These are phyloP conservation scores for Boletus reticulatus DNA, from an alignment of 768 basidiomycete genomes.

Conservation along the genomic window DNA sequence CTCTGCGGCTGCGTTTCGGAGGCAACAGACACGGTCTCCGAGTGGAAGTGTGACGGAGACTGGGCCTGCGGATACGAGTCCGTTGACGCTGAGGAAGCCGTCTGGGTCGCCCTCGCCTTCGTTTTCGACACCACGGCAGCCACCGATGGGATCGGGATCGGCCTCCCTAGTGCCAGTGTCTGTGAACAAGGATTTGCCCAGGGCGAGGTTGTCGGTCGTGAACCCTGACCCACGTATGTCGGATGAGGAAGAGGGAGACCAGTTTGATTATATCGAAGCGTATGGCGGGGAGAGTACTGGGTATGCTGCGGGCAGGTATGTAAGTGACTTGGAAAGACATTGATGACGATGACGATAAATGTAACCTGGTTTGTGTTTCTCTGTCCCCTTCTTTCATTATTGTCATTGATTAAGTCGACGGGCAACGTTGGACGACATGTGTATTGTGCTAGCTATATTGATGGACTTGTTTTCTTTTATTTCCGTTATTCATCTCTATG, in stretches of 20 bases:
- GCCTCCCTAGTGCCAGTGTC: slow-evolving; percentile 30
- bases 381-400: slow-evolving; percentile 3
- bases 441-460: background rate
- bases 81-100: slow-evolving; percentile 48
- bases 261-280: slow-evolving; percentile 58
- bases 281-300: slow-evolving; percentile 39
- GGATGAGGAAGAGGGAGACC: slow-evolving; percentile 36
- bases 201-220: slow-evolving; percentile 22
- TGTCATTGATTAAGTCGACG: slow-evolving; percentile 8
- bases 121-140: background rate
- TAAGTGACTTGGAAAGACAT: slow-evolving; percentile 42
- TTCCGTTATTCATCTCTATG: background rate
- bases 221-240: slow-evolving; percentile 26
- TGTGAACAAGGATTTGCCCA: slow-evolving; percentile 2
- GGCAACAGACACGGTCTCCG: slow-evolving; percentile 41
- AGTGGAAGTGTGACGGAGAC: slow-evolving; percentile 21
- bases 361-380: background rate
- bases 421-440: background rate
- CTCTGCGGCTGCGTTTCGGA: slow-evolving; percentile 71
- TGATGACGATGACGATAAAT: background rate
- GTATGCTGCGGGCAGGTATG: slow-evolving; percentile 45
- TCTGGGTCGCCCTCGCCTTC: slow-evolving; percentile 29
- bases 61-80: slow-evolving; percentile 43
- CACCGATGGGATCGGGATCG: slow-evolving; percentile 5
- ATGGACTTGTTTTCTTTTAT: background rate